Evolutionary conservation across 2,329 filamentous ascomycete species (phyloP).

Genomic region (Sclerotinia spermophila): DNA sequence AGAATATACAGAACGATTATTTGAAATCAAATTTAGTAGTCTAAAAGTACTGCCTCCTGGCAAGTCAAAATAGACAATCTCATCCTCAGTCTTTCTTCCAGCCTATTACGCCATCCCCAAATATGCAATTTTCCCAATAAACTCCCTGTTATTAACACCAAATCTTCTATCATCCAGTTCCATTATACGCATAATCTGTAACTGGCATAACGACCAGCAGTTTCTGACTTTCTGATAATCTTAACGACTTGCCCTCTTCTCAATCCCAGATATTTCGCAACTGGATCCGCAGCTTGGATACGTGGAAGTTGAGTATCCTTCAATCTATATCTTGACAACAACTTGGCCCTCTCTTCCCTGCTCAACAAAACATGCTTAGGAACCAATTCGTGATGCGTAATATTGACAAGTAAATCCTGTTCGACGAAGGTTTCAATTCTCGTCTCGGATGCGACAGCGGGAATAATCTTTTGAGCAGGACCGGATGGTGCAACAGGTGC

Average conservation of each 20-base stretch:
- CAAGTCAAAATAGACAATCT: constrained; percentile 4
- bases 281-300: constrained; percentile 87
- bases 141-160: constrained; percentile 24
- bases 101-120: constrained; percentile 11
- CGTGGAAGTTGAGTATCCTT: constrained; percentile 97
- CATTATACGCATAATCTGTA: constrained; percentile 68
- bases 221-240: constrained; percentile 94
- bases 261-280: constrained; percentile 86
- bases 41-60: neutral
- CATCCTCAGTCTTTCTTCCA: neutral
- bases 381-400: constrained; percentile 95
- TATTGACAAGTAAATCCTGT: constrained; percentile 94
- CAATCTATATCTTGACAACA: constrained; percentile 85
- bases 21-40: neutral
- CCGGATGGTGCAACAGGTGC: constrained; percentile 78
- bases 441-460: constrained; percentile 68
- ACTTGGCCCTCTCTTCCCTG: constrained; percentile 78
- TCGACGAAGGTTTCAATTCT: constrained; percentile 94
- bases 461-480: constrained; percentile 82
- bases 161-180: constrained; percentile 4
- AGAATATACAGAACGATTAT: neutral
- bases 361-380: constrained; percentile 90
- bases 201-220: constrained; percentile 92
- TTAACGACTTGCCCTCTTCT: constrained; percentile 94
- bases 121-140: constrained; percentile 24